Evolutionary conservation across 495 filamentous ascomycete species (phyloP).

Genomic region (Thozetella sp.): DNA sequence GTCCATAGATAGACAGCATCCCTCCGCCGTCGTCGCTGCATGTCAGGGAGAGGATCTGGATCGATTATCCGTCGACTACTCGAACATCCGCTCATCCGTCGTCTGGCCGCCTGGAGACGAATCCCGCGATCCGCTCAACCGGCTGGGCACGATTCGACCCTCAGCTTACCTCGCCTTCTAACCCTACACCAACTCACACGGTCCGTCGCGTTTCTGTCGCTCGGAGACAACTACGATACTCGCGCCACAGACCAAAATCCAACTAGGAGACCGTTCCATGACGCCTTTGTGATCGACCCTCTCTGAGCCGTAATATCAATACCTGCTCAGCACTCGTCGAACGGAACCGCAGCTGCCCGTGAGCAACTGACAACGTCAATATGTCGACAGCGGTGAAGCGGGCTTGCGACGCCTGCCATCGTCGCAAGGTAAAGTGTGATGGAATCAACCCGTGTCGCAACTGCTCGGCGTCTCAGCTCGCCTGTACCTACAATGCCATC

Average conservation of each 20-base stretch:
- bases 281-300: neutral
- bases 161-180: neutral
- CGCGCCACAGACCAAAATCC: too few relatives aligned
- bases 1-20: neutral
- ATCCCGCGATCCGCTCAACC: neutral
- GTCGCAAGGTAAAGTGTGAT: conserved; percentile 81
- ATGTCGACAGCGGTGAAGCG: conserved; percentile 63
- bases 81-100: neutral
- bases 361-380: conserved; percentile 5
- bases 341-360: neutral
- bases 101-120: neutral
- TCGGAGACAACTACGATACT: too few relatives aligned
- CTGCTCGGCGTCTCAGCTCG: conserved; percentile 66
- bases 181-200: too few relatives aligned
- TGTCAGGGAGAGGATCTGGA: neutral
- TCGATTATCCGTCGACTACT: neutral
- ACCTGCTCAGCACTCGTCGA: neutral
- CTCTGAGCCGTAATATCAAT: too few relatives aligned
- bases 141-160: neutral
- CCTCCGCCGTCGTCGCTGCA: neutral
- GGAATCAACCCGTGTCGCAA: conserved; percentile 72
- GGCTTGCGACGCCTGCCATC: conserved; percentile 82
- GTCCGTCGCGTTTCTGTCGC: too few relatives aligned
- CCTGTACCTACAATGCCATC: conserved; percentile 81
- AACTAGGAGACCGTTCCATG: too few relatives aligned